Base-by-base conservation (phyloP, 495 filamentous ascomycete species). In the Neurospora africana region DNA sequence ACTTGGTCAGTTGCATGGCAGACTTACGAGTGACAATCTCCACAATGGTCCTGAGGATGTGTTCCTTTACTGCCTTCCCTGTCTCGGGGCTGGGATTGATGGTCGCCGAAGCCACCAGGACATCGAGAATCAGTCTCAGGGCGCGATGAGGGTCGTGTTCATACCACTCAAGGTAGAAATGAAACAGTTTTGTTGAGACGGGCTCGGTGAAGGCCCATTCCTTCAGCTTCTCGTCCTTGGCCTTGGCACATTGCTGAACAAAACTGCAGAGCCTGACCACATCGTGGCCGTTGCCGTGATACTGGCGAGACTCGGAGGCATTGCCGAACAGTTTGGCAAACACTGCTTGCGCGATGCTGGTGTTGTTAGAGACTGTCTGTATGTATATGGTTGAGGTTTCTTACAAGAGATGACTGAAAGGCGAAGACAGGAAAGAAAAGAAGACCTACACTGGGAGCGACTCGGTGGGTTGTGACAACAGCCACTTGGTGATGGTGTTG, bases 71-170 rank as follows among this genome's bases (percentile, higher is more conserved):
- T 27, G 74, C 47, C 70, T 69, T 73, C 17, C 81, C 79, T 21
- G 75, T 80, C 53, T 76, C 75, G 19, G 76, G 75, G 69, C 78
- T 78, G 10, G 86, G 84, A 70, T 87, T 86, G 41, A 81, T 87
- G 19, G 76, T 80, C 47, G 90, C 76, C 9, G 89, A 83, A 23
- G 82, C 79, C 40, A 83, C 83, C 69, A 92, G 78, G 58, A 88
- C 84, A 74, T 87, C 83, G 65, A 96, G 79, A 0, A 94, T 83
- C 74, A 93, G 90, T 77, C 89, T 89, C 86, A 94, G 86, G 37
- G 92, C 89, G 69, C 93, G 91, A 35, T 90, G 86, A 72, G 90
- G 90, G 41, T 91, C 87, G 74, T 89, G 87, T 74, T 95, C 91
- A 73, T 88, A 93, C 81, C 89, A 91, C 71, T 89, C 85, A 73